Base-by-base conservation (phyloP, 2,329 filamentous ascomycete genomes). In the Teratosphaeria gauchensis region DNA sequence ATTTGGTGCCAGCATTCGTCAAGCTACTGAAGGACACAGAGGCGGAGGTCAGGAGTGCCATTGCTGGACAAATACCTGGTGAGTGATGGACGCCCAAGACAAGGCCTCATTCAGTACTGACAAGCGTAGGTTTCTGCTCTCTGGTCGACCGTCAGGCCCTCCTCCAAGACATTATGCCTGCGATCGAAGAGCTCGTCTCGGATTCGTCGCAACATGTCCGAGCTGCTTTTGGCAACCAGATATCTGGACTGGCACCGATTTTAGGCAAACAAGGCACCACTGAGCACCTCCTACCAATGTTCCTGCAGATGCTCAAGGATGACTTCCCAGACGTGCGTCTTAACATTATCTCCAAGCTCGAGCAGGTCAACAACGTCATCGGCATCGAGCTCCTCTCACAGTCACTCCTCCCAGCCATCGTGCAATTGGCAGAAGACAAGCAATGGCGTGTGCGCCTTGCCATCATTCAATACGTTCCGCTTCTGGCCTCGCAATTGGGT, bases 281-380 rank as follows among this genome's bases (percentile, higher is more conserved):
- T 66, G 88, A 94, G 67, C 94, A 99, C 73, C 85, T 99, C 52
- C 84, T 99, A 52, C 94, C 94, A 57, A 99, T 99, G 92, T 97
- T 99, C 76, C 82, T 99, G 57, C 90, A 95, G 74, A 99, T 99
- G 94, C 86, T 99, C 69, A 99, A 97, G 82, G 94, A 99, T 70
- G 94, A 99, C 72, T 97, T 96, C 75, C 94, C 94, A 24, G 94
- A 99, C 73, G 94, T 99, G 56, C 88, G 94, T 63, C 85, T 99
- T 60, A 95, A 99, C 77, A 99, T 99, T 74, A 99, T 99, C 71
- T 97, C 94, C n/a, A 99, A 99, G 77, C 85, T 99, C 58, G 95
- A 99, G 78, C 84, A 95, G 63, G 94, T 99, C 64, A 99, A 99
- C 78, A 90, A 96, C 77, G 94, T 99, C 61, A 99, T 99, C 72